These are phyloP conservation scores for Trichoderma brevicompactum DNA, from an alignment of 2,329 filamentous ascomycete species.

Conservation along the genomic window DNA sequence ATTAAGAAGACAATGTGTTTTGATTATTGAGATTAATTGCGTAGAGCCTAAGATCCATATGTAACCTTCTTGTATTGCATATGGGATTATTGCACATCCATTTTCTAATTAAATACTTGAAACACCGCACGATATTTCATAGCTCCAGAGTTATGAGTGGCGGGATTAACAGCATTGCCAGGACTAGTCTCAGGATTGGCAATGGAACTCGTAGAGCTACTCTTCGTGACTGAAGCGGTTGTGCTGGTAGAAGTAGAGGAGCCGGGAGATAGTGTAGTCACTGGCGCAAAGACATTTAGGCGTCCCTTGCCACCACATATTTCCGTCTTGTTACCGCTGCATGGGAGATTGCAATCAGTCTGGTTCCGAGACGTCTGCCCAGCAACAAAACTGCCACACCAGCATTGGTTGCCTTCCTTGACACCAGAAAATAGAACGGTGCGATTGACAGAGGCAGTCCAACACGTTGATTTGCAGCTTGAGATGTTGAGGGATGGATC, in stretches of 20 bases:
- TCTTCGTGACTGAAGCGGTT: not conserved
- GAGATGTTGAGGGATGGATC: too few relatives aligned
- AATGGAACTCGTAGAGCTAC: not conserved
- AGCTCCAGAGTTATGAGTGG: not conserved
- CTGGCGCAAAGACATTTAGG: constrained; percentile 31
- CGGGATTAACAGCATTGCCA: not conserved
- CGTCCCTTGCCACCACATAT: constrained; percentile 32
- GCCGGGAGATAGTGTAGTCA: not conserved
- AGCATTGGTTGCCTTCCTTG: too few relatives aligned
- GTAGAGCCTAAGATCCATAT: not conserved
- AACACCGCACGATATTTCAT: not conserved
- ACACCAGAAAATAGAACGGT: too few relatives aligned
- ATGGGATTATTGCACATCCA: not conserved
- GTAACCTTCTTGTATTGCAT: not conserved
- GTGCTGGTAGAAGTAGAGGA: not conserved
- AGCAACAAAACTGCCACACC: too few relatives aligned
- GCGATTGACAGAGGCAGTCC: too few relatives aligned
- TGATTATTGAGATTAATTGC: not conserved
- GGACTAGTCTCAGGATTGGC: not conserved
- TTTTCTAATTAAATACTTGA: not conserved
- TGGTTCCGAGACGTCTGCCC: too few relatives aligned
- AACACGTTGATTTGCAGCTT: too few relatives aligned
- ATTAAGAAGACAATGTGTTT: too few relatives aligned
- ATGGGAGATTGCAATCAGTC: too few relatives aligned
- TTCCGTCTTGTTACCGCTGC: constrained; percentile 29